These are phyloP conservation scores for Fusarium sterilihyphosum DNA, from an alignment of 2,329 filamentous ascomycete species.

Conservation along the genomic window DNA sequence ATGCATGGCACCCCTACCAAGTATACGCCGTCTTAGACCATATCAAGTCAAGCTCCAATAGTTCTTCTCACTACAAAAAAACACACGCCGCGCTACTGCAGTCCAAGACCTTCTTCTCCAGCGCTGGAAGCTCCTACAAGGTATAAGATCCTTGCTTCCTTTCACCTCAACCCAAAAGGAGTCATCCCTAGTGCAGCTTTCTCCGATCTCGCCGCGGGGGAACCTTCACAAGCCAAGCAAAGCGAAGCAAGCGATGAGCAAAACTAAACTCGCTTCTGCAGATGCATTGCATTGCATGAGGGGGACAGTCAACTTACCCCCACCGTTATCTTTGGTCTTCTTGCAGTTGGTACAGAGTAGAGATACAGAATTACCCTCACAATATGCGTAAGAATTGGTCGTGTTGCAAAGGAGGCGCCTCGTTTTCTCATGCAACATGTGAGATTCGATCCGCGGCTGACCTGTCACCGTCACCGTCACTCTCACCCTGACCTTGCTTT, in stretches of 20 bases:
- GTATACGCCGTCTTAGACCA: slow-evolving; percentile 20
- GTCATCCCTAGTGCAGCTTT: slow-evolving; percentile 32
- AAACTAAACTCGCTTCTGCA: slow-evolving; percentile 16
- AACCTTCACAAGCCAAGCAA: slow-evolving; percentile 1
- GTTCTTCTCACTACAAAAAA: slow-evolving; percentile 11
- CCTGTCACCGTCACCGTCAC: slow-evolving; percentile 13
- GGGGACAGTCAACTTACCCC: slow-evolving; percentile 20
- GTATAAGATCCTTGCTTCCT: slow-evolving; percentile 16
- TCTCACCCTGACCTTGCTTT: slow-evolving; percentile 7
- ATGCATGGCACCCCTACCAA: slow-evolving; percentile 23
- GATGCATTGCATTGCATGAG: slow-evolving; percentile 23
- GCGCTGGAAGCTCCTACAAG: slow-evolving; percentile 38
- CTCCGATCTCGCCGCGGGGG: slow-evolving; percentile 44
- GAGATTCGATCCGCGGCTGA: slow-evolving; percentile 21
- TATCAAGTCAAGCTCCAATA: slow-evolving; percentile 37
- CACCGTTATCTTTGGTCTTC: slow-evolving; percentile 31
- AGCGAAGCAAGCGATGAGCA: slow-evolving; percentile 10
- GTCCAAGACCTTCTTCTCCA: slow-evolving; percentile 39
- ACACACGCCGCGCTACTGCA: slow-evolving; percentile 37
- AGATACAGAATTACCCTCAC: slow-evolving; percentile 36
- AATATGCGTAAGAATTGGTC: slow-evolving; percentile 39
- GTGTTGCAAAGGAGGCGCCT: slow-evolving; percentile 11
- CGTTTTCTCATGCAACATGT: slow-evolving; percentile 11
- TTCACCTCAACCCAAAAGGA: slow-evolving; percentile 33
- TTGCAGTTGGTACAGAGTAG: slow-evolving; percentile 11